Conservation (phyloP, 352 stramenopile genomes). For the Phytophthora constricta region DNA sequence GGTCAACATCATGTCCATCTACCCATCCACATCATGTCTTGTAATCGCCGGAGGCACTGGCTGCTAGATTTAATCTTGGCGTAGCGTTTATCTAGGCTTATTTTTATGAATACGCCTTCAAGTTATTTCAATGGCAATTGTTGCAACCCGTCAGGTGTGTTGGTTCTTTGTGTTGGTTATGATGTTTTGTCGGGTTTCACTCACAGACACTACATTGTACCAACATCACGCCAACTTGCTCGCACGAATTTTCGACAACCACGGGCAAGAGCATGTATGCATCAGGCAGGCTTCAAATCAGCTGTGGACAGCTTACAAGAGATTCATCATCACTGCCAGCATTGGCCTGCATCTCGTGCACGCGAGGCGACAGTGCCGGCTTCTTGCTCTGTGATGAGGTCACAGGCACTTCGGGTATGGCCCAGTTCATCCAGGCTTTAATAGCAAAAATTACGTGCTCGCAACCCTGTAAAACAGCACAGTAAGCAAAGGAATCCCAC, state of each 20-base stretch:
- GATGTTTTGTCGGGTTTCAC: too few species aligned
- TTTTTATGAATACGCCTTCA: neutral
- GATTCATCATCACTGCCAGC: neutral
- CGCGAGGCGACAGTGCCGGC: conserved; percentile 15
- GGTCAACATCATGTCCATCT: conserved; percentile 42
- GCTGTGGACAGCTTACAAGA: too few species aligned
- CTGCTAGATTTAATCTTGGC: conserved; percentile 5
- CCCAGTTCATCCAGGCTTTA: conserved; percentile 65
- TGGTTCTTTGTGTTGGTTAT: too few species aligned
- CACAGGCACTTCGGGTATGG: conserved; percentile 41
- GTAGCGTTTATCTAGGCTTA: neutral
- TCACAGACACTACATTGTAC: too few species aligned
- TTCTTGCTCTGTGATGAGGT: conserved; percentile 32
- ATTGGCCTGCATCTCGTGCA: neutral
- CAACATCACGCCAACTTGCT: too few species aligned
- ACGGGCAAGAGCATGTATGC: too few species aligned
- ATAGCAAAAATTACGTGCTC: conserved; percentile 69
- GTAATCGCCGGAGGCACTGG: conserved; percentile 30
- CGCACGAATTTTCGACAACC: too few species aligned
- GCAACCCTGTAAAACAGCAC: conserved; percentile 19
- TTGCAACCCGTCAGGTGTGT: too few species aligned
- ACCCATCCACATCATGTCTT: conserved; percentile 33
- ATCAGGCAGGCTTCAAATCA: too few species aligned
- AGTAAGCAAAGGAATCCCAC: neutral
- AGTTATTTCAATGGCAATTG: neutral